A percentile compares a stretch with the other conserved stretches of the same genome.
Evolutionary conservation across 2,329 filamentous ascomycete genomes (phyloP).

Genomic region (Ciborinia camelliae): DNA sequence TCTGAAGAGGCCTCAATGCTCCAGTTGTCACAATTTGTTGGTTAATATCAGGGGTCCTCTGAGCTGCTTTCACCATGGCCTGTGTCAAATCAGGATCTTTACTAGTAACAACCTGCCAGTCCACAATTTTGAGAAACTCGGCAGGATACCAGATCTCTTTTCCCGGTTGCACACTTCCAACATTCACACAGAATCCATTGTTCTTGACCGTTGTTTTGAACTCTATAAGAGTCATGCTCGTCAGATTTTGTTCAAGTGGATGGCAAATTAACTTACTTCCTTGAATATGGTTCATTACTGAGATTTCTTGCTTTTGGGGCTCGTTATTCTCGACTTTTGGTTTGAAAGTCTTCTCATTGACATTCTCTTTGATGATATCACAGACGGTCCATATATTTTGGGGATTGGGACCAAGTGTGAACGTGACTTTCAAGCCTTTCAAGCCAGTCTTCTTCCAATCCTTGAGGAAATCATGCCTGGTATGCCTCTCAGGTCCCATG

Average conservation of each 20-base stretch:
- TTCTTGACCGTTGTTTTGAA: too few relatives aligned
- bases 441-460: not conserved
- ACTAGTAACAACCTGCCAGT: slow-evolving; percentile 16
- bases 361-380: not conserved
- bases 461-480: too few relatives aligned
- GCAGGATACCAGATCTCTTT: slow-evolving; percentile 20
- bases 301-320: not conserved
- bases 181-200: not conserved
- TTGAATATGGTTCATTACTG: not conserved
- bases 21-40: not conserved
- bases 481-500: not conserved
- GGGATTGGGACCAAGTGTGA: not conserved
- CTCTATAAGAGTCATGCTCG: too few relatives aligned
- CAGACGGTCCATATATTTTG: not conserved
- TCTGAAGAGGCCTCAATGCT: too few relatives aligned
- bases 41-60: not conserved
- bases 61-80: not conserved
- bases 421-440: not conserved
- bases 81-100: not conserved
- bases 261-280: not conserved
- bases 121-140: slow-evolving; percentile 12
- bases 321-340: not conserved
- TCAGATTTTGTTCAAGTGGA: too few relatives aligned
- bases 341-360: not conserved
- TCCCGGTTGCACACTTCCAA: not conserved